These are phyloP conservation scores for Pilatotrama ljubarskyi DNA, from an alignment of 768 basidiomycete genomes.

Conservation along the genomic window DNA sequence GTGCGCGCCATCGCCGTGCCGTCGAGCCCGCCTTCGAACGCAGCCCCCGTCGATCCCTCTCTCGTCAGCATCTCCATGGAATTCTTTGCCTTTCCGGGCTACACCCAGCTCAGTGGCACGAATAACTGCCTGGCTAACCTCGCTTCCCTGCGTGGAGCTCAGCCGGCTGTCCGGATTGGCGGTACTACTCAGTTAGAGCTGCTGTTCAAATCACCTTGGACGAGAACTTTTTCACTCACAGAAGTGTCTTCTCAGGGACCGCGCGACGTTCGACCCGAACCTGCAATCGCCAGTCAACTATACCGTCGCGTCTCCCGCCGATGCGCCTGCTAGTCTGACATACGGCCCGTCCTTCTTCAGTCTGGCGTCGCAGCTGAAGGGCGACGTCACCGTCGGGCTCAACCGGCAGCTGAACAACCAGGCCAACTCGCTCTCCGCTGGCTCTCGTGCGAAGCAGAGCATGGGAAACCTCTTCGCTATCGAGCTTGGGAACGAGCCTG, in stretches of 20 bases:
- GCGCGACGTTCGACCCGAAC: slow-evolving; percentile 39
- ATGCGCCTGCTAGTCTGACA: slow-evolving; percentile 36
- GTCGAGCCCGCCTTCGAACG: slow-evolving; percentile 28
- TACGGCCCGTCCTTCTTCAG: slow-evolving; percentile 33
- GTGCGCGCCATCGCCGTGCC: slow-evolving; percentile 25
- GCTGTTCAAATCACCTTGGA: neutral
- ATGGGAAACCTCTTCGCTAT: slow-evolving; percentile 38
- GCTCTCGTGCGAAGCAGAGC: slow-evolving; percentile 30
- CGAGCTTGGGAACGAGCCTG: slow-evolving; percentile 42
- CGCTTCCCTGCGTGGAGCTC: slow-evolving; percentile 32
- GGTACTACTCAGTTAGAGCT: slow-evolving; percentile 40
- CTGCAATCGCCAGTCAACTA: slow-evolving; percentile 37
- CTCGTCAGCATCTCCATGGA: slow-evolving; percentile 39
- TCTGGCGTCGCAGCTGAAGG: slow-evolving; percentile 34
- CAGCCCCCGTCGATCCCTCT: slow-evolving; percentile 32
- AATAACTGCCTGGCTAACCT: slow-evolving; percentile 36
- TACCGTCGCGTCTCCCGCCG: slow-evolving; percentile 37
- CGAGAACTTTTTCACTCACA: neutral
- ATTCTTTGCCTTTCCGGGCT: slow-evolving; percentile 42
- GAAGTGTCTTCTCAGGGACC: slow-evolving; percentile 31
- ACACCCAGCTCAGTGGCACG: slow-evolving; percentile 34
- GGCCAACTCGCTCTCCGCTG: slow-evolving; percentile 35
- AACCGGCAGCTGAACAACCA: slow-evolving; percentile 41
- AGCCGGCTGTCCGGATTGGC: slow-evolving; percentile 39
- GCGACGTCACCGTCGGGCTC: slow-evolving; percentile 38